phyloP scores from a whole-genome alignment of 192 early-diverging fungal genomes.

The Kappamyces sp. region DNA sequence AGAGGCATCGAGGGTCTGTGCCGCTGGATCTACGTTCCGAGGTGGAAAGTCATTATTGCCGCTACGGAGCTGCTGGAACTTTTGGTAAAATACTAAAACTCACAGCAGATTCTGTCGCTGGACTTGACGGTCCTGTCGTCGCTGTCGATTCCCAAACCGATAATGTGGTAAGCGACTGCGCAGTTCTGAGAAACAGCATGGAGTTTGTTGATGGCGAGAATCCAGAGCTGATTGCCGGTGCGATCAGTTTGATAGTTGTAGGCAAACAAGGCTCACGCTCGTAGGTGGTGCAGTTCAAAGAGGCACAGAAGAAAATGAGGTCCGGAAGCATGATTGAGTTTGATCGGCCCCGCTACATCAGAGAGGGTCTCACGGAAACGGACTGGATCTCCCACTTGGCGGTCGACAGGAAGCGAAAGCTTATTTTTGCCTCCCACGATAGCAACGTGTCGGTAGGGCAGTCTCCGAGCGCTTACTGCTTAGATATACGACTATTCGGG shows the following conservation, averaged over 20 bases:
- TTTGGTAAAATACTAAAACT: slow-evolving; percentile 17
- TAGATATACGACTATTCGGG: slow-evolving; percentile 51
- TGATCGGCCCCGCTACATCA: slow-evolving; percentile 28
- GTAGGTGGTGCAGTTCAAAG: slow-evolving; percentile 32
- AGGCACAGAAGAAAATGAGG: slow-evolving; percentile 13
- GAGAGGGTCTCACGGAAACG: slow-evolving; percentile 36
- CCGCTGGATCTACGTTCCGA: slow-evolving; percentile 36
- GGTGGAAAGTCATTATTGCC: slow-evolving; percentile 32
- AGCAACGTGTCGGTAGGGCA: slow-evolving; percentile 35
- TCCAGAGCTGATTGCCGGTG: slow-evolving; percentile 38
- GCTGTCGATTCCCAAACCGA: slow-evolving; percentile 38
- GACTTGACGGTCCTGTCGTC: slow-evolving; percentile 32
- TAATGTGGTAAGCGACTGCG: slow-evolving; percentile 30
- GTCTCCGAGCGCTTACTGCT: not conserved
- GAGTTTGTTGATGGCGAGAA: slow-evolving; percentile 32
- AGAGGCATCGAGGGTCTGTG: slow-evolving; percentile 26
- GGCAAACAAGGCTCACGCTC: slow-evolving; percentile 3
- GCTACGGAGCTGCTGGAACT: slow-evolving; percentile 41
- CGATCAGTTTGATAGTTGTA: slow-evolving; percentile 37
- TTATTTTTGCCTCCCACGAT: slow-evolving; percentile 38
- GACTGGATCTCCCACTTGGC: slow-evolving; percentile 41
- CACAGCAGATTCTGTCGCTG: slow-evolving; percentile 28
- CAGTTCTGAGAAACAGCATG: slow-evolving; percentile 23
- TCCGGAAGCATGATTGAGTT: slow-evolving; percentile 24
- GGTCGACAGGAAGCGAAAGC: slow-evolving; percentile 17